Base-by-base conservation (phyloP, 306 rosid genomes). In the Lathyrus sativus region DNA sequence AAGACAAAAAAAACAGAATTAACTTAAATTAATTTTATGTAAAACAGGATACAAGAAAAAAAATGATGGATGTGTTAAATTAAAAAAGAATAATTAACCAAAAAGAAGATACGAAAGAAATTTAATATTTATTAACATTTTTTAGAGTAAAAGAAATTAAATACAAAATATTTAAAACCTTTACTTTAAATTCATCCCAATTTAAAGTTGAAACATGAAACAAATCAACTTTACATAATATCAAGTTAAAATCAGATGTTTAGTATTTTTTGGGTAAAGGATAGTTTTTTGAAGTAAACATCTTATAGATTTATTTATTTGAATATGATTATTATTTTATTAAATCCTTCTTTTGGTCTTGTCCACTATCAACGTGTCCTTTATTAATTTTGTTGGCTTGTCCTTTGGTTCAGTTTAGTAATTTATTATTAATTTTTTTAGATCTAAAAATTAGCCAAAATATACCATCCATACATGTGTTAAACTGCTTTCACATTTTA, bases 381-480 rank as follows among this genome's bases (percentile, higher is more conserved):
- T 14, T 58, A 41, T 19, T 68, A 28, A 38, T 60, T 58, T 49
- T 13, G 64, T 28, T 43, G 46, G 38, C 28, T 37, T 35, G 28
- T 31, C 14, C 17, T 33, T 43, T 50, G 65, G 58, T 29, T 64
- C 63, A 67, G 4, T 60, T 60, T 5, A 3, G 0, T 44, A 44
- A 13, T 12, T 12, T 12, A 11, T 43, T 43, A 11, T 4, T 41
- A 53, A 3, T 15, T 48, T 60, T 69, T 58, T 9, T 62, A 26
- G 33, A 33, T 18, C 33, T 17, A 0, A 3, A 57, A 76, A 51
- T 11, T 51, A 55, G n/a, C 65, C 51, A 19, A 67, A 19, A 37
- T 19, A 39, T 53, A 49, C 14, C 65, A 48, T 22, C 68, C 68
- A 51, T 74, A 68, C 79, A 3, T 49, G 79, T 75, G 50, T 68